Evolutionary conservation across 306 rosid genomes (phyloP), one percentile per base, ranked within the genome.

Genomic region (Carpinus fangiana): DNA sequence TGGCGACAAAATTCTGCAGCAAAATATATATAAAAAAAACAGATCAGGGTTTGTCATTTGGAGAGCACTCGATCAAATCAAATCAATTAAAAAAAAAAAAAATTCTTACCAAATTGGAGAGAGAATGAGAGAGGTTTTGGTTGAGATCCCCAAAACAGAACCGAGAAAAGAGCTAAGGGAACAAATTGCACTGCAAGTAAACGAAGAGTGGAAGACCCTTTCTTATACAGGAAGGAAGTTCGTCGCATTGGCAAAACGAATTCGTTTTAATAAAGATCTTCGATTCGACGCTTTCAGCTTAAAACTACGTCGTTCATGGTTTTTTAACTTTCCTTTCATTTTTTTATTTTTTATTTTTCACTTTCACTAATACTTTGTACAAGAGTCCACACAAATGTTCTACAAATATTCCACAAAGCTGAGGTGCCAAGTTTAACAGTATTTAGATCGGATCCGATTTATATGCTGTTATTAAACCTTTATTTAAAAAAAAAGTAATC

Each of bases 1-100:
- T 85, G 75, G 79, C 52, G 68, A 78, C 55, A 77, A 66, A 64
- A 36, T 56, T 81, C 4, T n/a, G n/a, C 12, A 23, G 75, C 16
- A 60, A 67, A 62, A 28, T 1, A 16, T n/a, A 20, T 23, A 18
- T 18, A 28, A 14, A 8, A 43, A 7, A 8, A 21, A n/a, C 13
- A 18, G 34, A 73, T 73, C 64, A 31, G 83, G 75, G 78, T 55
- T 73, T 69, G 78, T 31, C 43, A 41, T 72, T 47, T 12, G 26
- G 47, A 38, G 21, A 9, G 20, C 28, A 47, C 38, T 71, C 65
- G 64, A 51, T 17, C 18, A 11, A 54, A 62, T 65, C 48, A 60
- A 21, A 8, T 69, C 47, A 31, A 0, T 8, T 2, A 46, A 46
- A 3, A 28, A 8, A 1, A 65, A 41, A 53, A 68, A 59, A 20